Evolutionary conservation across 352 stramenopile species (phyloP).

Genomic region (Pythium brachiatum): DNA sequence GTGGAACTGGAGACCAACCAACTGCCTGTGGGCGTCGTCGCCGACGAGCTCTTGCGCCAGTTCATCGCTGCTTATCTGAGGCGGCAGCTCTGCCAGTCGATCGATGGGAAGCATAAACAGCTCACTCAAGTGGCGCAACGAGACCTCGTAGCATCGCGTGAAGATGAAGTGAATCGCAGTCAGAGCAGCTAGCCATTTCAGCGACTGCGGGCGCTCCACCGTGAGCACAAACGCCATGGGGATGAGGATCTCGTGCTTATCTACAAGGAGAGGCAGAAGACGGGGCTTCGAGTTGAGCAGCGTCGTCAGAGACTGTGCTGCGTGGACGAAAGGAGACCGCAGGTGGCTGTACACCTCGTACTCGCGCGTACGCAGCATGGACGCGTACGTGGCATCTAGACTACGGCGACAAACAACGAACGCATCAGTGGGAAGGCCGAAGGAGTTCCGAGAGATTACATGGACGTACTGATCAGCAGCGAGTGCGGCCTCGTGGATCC

Average conservation of each 20-base stretch:
- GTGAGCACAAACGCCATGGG: slow-evolving; percentile 59
- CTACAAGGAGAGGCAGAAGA: slow-evolving; percentile 43
- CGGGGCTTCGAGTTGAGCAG: slow-evolving; percentile 45
- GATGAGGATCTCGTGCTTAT: slow-evolving; percentile 41
- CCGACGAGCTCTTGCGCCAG: slow-evolving; percentile 39
- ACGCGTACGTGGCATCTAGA: slow-evolving; percentile 33
- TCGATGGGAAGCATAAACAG: slow-evolving; percentile 20
- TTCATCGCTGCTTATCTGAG: slow-evolving; percentile 5
- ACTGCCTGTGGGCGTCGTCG: slow-evolving; percentile 31
- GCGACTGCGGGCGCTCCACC: slow-evolving; percentile 41
- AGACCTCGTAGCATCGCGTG: slow-evolving; percentile 4
- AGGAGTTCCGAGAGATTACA: no score
- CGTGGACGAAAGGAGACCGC: slow-evolving; percentile 45
- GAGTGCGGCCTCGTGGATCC: slow-evolving; percentile 40
- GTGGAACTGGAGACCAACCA: slow-evolving; percentile 48
- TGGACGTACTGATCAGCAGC: slow-evolving; percentile 38
- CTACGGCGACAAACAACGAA: slow-evolving; percentile 1
- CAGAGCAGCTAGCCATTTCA: slow-evolving; percentile 63
- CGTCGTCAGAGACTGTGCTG: slow-evolving; percentile 45
- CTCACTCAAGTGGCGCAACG: slow-evolving; percentile 21
- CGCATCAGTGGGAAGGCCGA: not conserved
- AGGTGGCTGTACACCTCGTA: slow-evolving; percentile 58
- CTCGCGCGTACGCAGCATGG: slow-evolving; percentile 40
- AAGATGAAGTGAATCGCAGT: slow-evolving; percentile 53
- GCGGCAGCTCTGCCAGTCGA: slow-evolving; percentile 1